A percentile compares a stretch with the other conserved stretches of the same genome.
Evolutionary conservation across 2,329 filamentous ascomycete species (phyloP).

Genomic region (Nemania sp.): DNA sequence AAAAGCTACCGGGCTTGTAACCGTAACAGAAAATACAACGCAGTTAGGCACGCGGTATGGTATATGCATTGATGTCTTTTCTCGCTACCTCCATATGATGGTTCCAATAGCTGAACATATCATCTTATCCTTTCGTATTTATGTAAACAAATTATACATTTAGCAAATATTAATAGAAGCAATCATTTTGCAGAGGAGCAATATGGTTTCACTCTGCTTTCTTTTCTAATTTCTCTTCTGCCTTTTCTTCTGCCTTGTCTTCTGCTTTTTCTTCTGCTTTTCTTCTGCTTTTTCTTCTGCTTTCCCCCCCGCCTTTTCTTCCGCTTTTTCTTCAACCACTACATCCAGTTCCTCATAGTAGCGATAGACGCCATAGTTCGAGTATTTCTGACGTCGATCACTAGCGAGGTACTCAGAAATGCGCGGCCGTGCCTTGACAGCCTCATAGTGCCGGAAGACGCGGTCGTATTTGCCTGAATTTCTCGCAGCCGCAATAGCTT

Average conservation of each 20-base stretch:
- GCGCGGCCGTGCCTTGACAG: constrained; percentile 69
- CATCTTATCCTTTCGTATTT: neutral
- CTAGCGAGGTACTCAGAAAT: constrained; percentile 76
- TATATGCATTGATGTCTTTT: constrained; percentile 14
- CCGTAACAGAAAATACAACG: constrained; percentile 1
- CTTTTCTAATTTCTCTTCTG: neutral
- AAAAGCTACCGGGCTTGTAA: neutral
- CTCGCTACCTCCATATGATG: neutral
- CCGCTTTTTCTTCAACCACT: constrained; percentile 10
- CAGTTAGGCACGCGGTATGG: constrained; percentile 1
- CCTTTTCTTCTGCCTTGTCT: no score
- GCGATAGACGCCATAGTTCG: constrained; percentile 71
- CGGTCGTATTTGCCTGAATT: constrained; percentile 65
- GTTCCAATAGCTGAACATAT: neutral
- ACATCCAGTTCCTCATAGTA: constrained; percentile 77
- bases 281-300: no score
- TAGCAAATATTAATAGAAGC: neutral
- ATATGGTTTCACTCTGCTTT: neutral
- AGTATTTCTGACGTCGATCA: constrained; percentile 69
- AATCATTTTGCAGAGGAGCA: neutral
- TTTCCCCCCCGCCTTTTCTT: no score
- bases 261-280: no score
- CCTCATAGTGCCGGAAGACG: constrained; percentile 72
- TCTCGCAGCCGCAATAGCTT: constrained; percentile 67
- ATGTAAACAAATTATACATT: neutral